These are phyloP conservation scores for Ulota crispa DNA, from an alignment of 225 moss, liverwort and hornwort species.

Conservation along the genomic window DNA sequence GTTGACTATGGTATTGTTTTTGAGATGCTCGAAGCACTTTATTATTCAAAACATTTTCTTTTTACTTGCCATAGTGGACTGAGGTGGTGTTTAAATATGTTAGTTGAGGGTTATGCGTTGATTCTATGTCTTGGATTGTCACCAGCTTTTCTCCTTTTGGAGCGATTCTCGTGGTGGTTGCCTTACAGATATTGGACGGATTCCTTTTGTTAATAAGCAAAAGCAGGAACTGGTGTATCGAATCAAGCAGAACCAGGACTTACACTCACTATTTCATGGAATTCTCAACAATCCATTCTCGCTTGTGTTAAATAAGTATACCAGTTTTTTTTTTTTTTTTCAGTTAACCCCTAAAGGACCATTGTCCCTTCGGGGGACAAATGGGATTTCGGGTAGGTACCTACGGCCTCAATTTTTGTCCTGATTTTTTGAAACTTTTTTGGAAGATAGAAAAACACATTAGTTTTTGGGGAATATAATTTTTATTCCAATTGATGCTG, in stretches of 20 bases:
- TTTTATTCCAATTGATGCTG: no score
- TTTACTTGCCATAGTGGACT: slow-evolving; percentile 16
- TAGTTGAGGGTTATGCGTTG: background rate
- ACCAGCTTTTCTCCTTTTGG: background rate
- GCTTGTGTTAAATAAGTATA: no score
- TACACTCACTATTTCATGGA: background rate
- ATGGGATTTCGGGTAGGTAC: no score
- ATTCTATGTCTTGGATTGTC: background rate
- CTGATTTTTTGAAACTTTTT: no score
- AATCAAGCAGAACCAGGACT: background rate
- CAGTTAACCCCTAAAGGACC: no score
- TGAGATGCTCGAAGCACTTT: slow-evolving; percentile 14
- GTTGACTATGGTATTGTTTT: slow-evolving; percentile 9
- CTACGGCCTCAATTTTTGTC: no score
- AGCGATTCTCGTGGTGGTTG: background rate
- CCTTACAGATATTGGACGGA: background rate
- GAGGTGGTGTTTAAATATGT: background rate
- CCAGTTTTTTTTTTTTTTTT: no score
- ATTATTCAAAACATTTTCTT: background rate
- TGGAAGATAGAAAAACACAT: no score
- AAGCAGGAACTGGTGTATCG: background rate
- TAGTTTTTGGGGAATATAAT: no score
- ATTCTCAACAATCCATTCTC: background rate
- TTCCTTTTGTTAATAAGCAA: background rate
- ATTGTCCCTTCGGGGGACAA: no score